Evolutionary conservation across 441 rosid species (phyloP).

Genomic region (Gossypium armourianum): DNA sequence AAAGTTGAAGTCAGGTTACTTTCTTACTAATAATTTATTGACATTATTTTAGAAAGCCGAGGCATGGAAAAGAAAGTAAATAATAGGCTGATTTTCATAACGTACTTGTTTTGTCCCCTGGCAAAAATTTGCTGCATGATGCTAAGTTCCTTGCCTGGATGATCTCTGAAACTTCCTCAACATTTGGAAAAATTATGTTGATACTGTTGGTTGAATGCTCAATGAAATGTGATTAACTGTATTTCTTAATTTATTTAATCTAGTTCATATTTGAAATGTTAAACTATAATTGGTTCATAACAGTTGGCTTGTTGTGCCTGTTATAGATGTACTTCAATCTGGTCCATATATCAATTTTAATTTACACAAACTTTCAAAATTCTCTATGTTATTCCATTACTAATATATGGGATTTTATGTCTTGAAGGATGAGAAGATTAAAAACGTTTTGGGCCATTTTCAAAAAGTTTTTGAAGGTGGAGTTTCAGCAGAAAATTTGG

Average conservation of each 20-base stretch:
- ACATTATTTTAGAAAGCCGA: not conserved
- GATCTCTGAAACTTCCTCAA: not conserved
- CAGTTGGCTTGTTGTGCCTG: not conserved
- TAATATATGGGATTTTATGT: conserved; percentile 15
- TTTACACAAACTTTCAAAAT: not conserved
- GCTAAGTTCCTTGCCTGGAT: not conserved
- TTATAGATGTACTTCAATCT: not conserved
- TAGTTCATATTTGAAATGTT: not conserved
- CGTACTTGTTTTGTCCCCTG: not conserved
- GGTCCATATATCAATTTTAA: not conserved
- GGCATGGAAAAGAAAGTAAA: not conserved
- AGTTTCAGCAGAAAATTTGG: conserved; percentile 44
- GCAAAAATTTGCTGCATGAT: not conserved
- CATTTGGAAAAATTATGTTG: not conserved
- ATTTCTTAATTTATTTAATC: not conserved
- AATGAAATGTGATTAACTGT: not conserved
- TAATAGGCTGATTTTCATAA: not conserved
- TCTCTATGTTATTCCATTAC: not conserved
- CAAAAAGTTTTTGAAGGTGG: conserved; percentile 55
- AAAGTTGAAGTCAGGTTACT: not conserved
- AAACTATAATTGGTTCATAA: not conserved
- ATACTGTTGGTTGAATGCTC: not conserved
- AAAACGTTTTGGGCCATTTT: conserved; percentile 56
- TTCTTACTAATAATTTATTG: not conserved
- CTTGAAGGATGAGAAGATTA: conserved; percentile 52